phyloP scores from a whole-genome alignment of 371 early-diverging fungal species.

The Gilbertella persicaria region DNA sequence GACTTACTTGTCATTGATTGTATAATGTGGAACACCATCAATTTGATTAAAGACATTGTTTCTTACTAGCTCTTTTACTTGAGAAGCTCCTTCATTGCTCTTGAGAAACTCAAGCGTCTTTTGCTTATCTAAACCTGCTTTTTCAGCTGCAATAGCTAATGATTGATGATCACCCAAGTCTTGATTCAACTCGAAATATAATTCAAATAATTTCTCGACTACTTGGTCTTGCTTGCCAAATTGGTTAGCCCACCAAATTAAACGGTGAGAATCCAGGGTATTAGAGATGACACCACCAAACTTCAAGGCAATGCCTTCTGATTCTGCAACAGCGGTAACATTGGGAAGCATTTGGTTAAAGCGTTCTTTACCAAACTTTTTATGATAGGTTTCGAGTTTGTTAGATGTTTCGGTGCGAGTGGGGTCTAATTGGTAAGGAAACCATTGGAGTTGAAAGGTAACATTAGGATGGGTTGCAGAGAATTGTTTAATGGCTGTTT shows the following conservation, averaged over 20 bases:
- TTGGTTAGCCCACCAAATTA: conserved; percentile 59
- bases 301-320: conserved; percentile 62
- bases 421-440: conserved; percentile 68
- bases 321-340: conserved; percentile 54
- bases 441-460: conserved; percentile 56
- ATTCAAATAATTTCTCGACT: conserved; percentile 61
- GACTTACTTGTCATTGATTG: conserved; percentile 58
- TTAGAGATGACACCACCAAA: conserved; percentile 67
- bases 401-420: conserved; percentile 28
- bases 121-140: conserved; percentile 58
- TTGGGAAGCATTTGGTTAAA: conserved; percentile 46
- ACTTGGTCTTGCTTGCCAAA: conserved; percentile 57
- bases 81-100: conserved; percentile 50
- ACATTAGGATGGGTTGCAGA: conserved; percentile 52
- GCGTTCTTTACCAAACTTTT: conserved; percentile 62
- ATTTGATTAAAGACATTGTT: conserved; percentile 44
- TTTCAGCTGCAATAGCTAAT: conserved; percentile 57
- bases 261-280: conserved; percentile 69
- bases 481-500: conserved; percentile 58
- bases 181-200: conserved; percentile 68
- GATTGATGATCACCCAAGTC: conserved; percentile 61
- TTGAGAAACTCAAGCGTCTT: conserved; percentile 51
- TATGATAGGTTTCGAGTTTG: conserved; percentile 41
- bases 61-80: conserved; percentile 42
- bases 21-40: conserved; percentile 71